phyloP scores from a whole-genome alignment of 2,329 filamentous ascomycete species.

The Fusarium musae region DNA sequence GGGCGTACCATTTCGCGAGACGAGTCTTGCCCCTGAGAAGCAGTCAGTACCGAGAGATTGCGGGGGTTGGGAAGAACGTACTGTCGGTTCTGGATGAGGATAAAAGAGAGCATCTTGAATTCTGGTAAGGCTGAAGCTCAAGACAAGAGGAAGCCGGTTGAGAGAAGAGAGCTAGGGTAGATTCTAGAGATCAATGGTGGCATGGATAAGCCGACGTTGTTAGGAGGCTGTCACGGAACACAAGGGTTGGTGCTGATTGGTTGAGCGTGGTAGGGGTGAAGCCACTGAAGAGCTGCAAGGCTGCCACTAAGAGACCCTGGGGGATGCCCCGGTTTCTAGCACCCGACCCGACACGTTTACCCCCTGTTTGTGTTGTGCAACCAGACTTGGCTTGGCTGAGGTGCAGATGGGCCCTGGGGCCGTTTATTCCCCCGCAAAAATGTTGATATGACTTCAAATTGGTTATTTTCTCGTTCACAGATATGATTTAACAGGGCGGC shows the following conservation, averaged over 20 bases:
- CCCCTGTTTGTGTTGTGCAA: slow-evolving; percentile 1
- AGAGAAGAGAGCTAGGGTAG: slow-evolving; percentile 15
- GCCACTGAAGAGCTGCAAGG: slow-evolving; percentile 26
- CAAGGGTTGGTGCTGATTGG: slow-evolving; percentile 25
- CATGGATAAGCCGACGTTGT: slow-evolving; percentile 32
- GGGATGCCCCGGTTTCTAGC: slow-evolving; percentile 9
- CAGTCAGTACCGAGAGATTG: neutral
- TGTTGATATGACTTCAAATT: neutral
- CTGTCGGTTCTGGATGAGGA: slow-evolving; percentile 91
- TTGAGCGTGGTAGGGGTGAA: neutral
- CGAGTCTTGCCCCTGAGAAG: slow-evolving; percentile 89
- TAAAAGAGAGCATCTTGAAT: slow-evolving; percentile 77
- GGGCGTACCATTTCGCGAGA: slow-evolving; percentile 98
- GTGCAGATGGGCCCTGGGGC: neutral
- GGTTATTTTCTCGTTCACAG: neutral
- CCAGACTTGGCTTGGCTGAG: neutral
- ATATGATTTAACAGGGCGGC: neutral
- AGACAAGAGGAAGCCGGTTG: slow-evolving; percentile 1
- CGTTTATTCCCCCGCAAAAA: slow-evolving; percentile 7
- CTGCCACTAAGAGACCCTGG: slow-evolving; percentile 21
- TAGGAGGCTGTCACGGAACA: slow-evolving; percentile 35
- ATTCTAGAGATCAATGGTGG: neutral
- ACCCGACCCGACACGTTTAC: neutral
- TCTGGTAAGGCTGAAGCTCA: slow-evolving; percentile 5
- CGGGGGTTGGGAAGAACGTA: slow-evolving; percentile 50